phyloP scores from a whole-genome alignment of 345 rosid species.

The Brassica rapa region DNA sequence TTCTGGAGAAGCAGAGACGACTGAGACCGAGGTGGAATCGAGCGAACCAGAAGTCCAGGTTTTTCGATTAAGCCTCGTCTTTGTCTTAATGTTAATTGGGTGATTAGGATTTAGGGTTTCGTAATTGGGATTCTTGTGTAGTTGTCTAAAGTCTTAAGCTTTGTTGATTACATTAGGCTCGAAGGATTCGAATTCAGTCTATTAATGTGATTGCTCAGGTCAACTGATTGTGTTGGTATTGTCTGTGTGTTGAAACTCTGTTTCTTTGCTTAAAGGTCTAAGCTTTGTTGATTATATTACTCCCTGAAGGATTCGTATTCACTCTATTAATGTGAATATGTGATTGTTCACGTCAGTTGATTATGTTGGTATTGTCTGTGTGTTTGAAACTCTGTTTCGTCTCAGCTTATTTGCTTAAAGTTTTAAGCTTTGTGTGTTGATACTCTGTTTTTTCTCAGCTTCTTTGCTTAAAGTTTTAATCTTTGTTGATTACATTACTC shows the following conservation, averaged over 20 bases:
- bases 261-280: slow-evolving; percentile 7
- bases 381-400: background rate
- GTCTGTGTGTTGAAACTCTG: background rate
- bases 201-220: too few relatives aligned
- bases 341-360: background rate
- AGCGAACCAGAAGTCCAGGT: slow-evolving; percentile 69
- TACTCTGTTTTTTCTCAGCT: background rate
- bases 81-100: background rate
- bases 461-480: slow-evolving; percentile 2
- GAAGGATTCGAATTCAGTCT: background rate
- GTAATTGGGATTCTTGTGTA: background rate
- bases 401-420: slow-evolving; percentile 11
- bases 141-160: slow-evolving; percentile 5
- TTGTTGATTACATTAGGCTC: background rate
- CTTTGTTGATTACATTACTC: slow-evolving; percentile 5
- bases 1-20: slow-evolving; percentile 68
- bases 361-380: background rate
- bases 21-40: slow-evolving; percentile 50
- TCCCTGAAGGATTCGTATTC: background rate
- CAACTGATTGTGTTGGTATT: background rate
- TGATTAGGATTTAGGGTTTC: slow-evolving; percentile 16
- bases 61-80: slow-evolving; percentile 21
- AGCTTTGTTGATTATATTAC: slow-evolving; percentile 14
- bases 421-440: background rate
- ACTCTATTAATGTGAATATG: background rate